Base-by-base conservation (phyloP, 2,329 filamentous ascomycete genomes). In the Trichoderma pleuroti region DNA sequence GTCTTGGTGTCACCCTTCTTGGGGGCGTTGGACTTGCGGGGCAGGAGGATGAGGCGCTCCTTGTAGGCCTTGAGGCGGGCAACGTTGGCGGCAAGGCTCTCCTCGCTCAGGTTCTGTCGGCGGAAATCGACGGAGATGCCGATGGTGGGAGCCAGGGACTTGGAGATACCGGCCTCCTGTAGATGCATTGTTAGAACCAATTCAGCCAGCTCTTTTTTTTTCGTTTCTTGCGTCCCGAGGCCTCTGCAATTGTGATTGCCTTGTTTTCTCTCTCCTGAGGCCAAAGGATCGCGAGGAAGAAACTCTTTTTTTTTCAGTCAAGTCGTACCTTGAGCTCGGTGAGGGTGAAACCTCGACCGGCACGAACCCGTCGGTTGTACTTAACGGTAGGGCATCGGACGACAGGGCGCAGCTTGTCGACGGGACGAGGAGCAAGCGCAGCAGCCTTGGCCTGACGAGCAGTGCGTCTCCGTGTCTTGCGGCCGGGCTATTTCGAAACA, bases 61-160 rank as follows among this genome's bases (percentile, higher is more conserved):
- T 92, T 93, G 94, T 97, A 99, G 83, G 93, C 93, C 90, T 98
- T 94, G 82, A 99, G 93, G 82, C 96, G 96, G 84, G 92, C 92
- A 80, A 99, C 95, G 87, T 99, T 99, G 88, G 89, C 88, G 84
- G 93, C 89, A 80, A 98, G 91, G 77, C 92, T 92, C 90, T 98
- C 96, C 88, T 97, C 93, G 82, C 92, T 96, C 81, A 97, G 92
- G 90, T 98, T 99, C 87, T 93, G 91, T 85, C 96, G 95, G 87
- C 96, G 95, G 85, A 90, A 88, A 86, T 99, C 96, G 87, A 99
- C 95, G 77, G 93, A 84, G 86, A 99, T 98, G 85, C 96, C 96
- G 87, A 99, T 93, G 84, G 96, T 98, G 81, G 92, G 90, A 79
- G 96, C 96, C 79, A 97, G 89, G 84, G 94, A 94, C 87, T 93